Evolutionary conservation across 306 rosid genomes (phyloP).

Genomic region (Quercus engelmannii): DNA sequence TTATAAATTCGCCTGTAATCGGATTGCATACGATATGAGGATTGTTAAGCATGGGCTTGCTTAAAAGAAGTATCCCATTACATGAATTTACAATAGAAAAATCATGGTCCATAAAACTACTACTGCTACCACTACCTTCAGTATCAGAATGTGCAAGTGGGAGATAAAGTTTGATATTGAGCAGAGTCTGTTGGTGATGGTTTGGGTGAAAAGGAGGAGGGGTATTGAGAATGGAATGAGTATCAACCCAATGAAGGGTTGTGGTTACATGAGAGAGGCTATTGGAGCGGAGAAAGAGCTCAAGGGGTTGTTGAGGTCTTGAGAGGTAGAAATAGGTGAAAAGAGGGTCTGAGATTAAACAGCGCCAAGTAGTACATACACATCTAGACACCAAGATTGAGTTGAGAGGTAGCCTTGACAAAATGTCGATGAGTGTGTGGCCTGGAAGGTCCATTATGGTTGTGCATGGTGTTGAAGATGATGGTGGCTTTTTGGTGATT

Average conservation of each 20-base stretch:
- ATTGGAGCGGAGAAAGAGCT: neutral
- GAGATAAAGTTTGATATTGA: neutral
- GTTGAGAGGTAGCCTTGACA: conserved; percentile 3
- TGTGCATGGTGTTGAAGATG: neutral
- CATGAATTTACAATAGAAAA: conserved; percentile 2
- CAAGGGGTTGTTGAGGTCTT: neutral
- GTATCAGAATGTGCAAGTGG: neutral
- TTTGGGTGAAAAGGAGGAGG: neutral
- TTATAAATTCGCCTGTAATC: conserved; percentile 3
- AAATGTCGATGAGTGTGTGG: conserved; percentile 2
- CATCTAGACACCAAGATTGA: conserved; percentile 9
- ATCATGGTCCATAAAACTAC: neutral
- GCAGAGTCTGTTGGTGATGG: neutral
- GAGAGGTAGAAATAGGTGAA: neutral
- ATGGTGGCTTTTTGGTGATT: neutral
- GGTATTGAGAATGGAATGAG: neutral
- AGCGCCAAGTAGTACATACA: conserved; percentile 2
- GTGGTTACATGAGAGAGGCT: neutral
- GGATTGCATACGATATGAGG: conserved; percentile 15
- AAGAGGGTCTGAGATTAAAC: conserved; percentile 1
- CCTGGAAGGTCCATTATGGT: conserved; percentile 2
- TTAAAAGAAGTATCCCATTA: conserved; percentile 9
- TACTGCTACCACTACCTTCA: neutral
- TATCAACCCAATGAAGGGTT: neutral
- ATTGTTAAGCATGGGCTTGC: neutral